Conservation (phyloP, 2,329 filamentous ascomycete genomes). For the Zymoseptoria ardabiliae region DNA sequence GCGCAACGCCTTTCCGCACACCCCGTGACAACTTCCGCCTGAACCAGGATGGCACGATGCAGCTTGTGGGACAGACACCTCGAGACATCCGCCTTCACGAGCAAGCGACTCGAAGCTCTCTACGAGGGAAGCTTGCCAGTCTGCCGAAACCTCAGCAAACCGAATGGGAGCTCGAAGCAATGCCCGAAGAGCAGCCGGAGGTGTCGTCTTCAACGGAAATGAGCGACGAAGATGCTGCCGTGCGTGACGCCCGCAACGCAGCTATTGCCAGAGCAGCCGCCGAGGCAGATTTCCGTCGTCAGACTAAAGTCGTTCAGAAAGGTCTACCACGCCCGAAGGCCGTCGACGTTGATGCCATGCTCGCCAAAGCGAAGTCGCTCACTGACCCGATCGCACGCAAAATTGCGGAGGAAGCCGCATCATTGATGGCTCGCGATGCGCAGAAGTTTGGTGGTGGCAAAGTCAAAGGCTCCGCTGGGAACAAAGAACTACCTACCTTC, state of each 20-base stretch:
- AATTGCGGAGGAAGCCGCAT: slow-evolving; percentile 69
- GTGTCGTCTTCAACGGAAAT: slow-evolving; percentile 42
- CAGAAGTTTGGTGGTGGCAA: slow-evolving; percentile 63
- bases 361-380: slow-evolving; percentile 55
- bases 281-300: slow-evolving; percentile 65
- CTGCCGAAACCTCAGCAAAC: slow-evolving; percentile 88
- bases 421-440: slow-evolving; percentile 77
- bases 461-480: slow-evolving; percentile 48
- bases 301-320: slow-evolving; percentile 86
- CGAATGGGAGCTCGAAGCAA: slow-evolving; percentile 79
- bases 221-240: slow-evolving; percentile 61
- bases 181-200: slow-evolving; percentile 75
- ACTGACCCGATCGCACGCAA: slow-evolving; percentile 58
- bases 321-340: slow-evolving; percentile 68
- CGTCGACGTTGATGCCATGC: slow-evolving; percentile 63
- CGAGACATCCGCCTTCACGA: slow-evolving; percentile 67
- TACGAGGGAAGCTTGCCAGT: slow-evolving; percentile 67
- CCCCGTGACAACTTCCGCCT: slow-evolving; percentile 81
- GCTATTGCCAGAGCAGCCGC: slow-evolving; percentile 56
- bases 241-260: slow-evolving; percentile 65
- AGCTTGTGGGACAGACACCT: slow-evolving; percentile 66
- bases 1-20: slow-evolving; percentile 74
- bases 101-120: slow-evolving; percentile 57
- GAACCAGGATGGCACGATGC: slow-evolving; percentile 62
- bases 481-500: slow-evolving; percentile 55